Percentiles rank a stretch among this genome's conserved stretches.
Conservation (phyloP, 768 basidiomycete genomes). For the Mycena crocata region DNA sequence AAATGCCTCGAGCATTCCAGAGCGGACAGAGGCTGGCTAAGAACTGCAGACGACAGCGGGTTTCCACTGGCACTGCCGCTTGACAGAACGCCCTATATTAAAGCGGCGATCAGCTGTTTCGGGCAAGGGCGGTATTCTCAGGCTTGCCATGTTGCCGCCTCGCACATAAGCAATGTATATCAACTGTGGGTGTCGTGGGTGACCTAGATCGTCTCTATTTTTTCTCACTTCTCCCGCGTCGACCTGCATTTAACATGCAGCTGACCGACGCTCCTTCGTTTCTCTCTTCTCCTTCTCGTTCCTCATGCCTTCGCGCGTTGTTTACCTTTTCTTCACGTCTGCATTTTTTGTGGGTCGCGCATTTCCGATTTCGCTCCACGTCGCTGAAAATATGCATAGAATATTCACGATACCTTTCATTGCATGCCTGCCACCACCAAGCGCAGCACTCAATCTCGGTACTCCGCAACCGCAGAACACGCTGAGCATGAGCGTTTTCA, state of each 20-base stretch:
- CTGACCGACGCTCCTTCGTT: not conserved
- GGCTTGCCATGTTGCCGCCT: no score
- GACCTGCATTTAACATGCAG: not conserved
- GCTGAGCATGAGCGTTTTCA: slow-evolving; percentile 13
- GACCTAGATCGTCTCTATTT: no score
- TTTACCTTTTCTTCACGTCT: not conserved
- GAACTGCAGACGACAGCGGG: no score
- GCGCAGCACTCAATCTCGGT: slow-evolving; percentile 1
- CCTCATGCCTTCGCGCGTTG: not conserved
- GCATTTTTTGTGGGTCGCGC: slow-evolving; percentile 1
- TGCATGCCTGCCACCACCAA: not conserved
- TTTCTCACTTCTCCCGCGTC: no score
- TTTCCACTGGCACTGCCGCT: no score
- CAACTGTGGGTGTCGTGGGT: no score
- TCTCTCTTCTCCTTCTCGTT: slow-evolving; percentile 1
- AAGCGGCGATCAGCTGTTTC: no score
- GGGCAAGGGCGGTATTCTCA: no score
- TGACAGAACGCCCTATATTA: no score
- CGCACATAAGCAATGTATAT: no score
- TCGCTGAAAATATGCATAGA: not conserved
- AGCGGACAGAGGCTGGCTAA: no score
- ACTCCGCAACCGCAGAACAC: slow-evolving; percentile 5
- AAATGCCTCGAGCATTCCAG: no score
- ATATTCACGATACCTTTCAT: not conserved
- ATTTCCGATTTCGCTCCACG: not conserved